These are phyloP conservation scores for Fusarium lateritium DNA, from an alignment of 2,329 filamentous ascomycete species.

Conservation along the genomic window DNA sequence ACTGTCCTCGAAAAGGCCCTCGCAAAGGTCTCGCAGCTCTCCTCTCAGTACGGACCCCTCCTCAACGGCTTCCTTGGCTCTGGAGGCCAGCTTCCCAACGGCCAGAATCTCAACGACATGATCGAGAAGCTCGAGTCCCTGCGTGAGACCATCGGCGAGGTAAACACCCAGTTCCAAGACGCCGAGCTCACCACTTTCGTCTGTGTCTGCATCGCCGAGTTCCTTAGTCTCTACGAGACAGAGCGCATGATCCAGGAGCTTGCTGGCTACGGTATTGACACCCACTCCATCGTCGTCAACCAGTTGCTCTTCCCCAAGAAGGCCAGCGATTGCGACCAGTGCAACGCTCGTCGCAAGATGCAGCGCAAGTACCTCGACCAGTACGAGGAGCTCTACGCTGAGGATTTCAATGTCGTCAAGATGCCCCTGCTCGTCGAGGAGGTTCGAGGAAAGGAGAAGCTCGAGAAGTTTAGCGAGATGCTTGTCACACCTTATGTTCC, in stretches of 20 bases:
- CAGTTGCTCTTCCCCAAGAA: slow-evolving; percentile 94
- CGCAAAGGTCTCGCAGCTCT: slow-evolving; percentile 96
- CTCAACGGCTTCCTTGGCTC: slow-evolving; percentile 92
- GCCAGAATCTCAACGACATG: slow-evolving; percentile 93
- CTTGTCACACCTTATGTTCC: slow-evolving; percentile 82
- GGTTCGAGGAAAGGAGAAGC: slow-evolving; percentile 92
- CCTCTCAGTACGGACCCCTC: slow-evolving; percentile 94
- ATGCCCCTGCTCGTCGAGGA: slow-evolving; percentile 98
- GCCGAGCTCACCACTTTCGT: slow-evolving; percentile 96
- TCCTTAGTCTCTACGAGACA: slow-evolving; percentile 96
- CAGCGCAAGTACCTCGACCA: slow-evolving; percentile 99
- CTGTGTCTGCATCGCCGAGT: slow-evolving; percentile 98
- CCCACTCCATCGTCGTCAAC: slow-evolving; percentile 97
- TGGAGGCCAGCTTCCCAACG: slow-evolving; percentile 83
- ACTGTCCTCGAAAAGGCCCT: slow-evolving; percentile 98
- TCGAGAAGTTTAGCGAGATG: slow-evolving; percentile 93
- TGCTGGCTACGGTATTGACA: slow-evolving; percentile 93
- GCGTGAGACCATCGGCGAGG: slow-evolving; percentile 92
- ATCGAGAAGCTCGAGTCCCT: slow-evolving; percentile 95
- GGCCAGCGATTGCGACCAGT: slow-evolving; percentile 92
- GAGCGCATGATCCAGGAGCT: slow-evolving; percentile 99
- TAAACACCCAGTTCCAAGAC: slow-evolving; percentile 99
- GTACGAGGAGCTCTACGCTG: slow-evolving; percentile 98
- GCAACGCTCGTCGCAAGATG: slow-evolving; percentile 95
- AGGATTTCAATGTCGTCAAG: slow-evolving; percentile 96